Evolutionary conservation across 306 rosid genomes (phyloP).

Genomic region (Heteromeles arbutifolia): DNA sequence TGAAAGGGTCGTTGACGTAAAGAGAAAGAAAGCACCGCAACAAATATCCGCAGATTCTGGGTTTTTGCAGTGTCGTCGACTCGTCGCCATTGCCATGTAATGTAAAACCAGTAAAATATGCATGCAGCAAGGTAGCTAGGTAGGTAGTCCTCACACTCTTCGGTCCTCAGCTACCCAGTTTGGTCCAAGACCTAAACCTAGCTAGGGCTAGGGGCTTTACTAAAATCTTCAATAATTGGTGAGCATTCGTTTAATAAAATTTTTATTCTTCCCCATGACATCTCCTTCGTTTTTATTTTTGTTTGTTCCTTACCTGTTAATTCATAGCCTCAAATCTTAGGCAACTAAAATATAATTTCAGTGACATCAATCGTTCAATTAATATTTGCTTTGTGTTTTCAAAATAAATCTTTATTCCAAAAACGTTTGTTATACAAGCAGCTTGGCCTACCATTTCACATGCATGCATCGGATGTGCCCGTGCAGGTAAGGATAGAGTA

Average conservation of each 20-base stretch:
- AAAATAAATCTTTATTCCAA: no score
- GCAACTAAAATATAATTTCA: background rate
- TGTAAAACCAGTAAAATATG: background rate
- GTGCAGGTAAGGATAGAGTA: no score
- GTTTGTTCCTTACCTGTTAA: background rate
- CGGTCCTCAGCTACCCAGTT: background rate
- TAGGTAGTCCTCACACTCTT: background rate
- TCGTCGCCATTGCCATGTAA: constrained; percentile 21
- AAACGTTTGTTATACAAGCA: background rate
- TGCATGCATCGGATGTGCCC: background rate
- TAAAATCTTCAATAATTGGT: background rate
- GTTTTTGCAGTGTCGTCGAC: constrained; percentile 9
- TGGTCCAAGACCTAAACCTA: background rate
- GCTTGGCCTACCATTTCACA: background rate
- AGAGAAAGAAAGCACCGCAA: background rate
- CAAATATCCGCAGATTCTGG: constrained; percentile 36
- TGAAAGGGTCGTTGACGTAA: background rate
- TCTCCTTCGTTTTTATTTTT: background rate
- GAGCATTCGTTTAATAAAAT: background rate
- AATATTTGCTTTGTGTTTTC: no score
- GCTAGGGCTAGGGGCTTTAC: background rate
- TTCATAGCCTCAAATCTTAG: background rate
- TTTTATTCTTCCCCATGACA: background rate
- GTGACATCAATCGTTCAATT: no score
- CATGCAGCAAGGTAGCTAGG: background rate